These are phyloP conservation scores for Alternaria panax DNA, from an alignment of 2,329 filamentous ascomycete species.

Conservation along the genomic window DNA sequence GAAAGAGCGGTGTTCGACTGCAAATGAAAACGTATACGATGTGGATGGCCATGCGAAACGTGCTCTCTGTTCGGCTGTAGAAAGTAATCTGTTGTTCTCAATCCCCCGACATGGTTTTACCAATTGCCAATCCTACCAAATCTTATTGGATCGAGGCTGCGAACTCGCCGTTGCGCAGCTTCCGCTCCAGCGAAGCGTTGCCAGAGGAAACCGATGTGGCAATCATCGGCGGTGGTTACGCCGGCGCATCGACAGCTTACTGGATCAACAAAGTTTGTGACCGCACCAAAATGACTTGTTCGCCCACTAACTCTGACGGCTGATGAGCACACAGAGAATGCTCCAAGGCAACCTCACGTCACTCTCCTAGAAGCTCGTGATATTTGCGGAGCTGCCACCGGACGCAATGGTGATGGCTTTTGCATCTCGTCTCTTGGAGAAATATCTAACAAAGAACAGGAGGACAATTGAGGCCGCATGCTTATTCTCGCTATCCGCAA, in stretches of 20 bases:
- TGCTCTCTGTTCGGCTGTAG: not conserved
- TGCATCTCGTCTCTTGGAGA: not conserved
- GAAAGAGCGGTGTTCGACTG: not conserved
- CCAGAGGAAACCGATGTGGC: constrained; percentile 20
- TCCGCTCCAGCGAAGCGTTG: constrained; percentile 16
- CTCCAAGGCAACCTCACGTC: constrained; percentile 14
- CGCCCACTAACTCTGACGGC: not conserved
- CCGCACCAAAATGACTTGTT: not conserved
- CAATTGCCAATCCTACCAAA: constrained; percentile 14
- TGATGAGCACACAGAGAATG: constrained; percentile 15
- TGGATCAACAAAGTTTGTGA: constrained; percentile 22
- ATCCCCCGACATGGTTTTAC: constrained; percentile 12
- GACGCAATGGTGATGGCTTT: constrained; percentile 14
- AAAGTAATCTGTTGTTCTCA: not conserved
- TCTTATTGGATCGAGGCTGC: constrained; percentile 24
- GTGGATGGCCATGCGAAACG: not conserved
- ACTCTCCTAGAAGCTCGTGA: constrained; percentile 21
- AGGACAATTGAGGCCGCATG: constrained; percentile 21
- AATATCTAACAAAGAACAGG: constrained; percentile 6
- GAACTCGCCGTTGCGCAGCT: constrained; percentile 15
- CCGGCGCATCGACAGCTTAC: constrained; percentile 20
- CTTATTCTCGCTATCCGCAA: constrained; percentile 19
- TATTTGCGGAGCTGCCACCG: constrained; percentile 18
- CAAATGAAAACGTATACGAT: not conserved
- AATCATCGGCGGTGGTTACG: constrained; percentile 21